These are phyloP conservation scores for Nepenthes alata DNA, from an alignment of 179 eudicot species.

Conservation along the genomic window DNA sequence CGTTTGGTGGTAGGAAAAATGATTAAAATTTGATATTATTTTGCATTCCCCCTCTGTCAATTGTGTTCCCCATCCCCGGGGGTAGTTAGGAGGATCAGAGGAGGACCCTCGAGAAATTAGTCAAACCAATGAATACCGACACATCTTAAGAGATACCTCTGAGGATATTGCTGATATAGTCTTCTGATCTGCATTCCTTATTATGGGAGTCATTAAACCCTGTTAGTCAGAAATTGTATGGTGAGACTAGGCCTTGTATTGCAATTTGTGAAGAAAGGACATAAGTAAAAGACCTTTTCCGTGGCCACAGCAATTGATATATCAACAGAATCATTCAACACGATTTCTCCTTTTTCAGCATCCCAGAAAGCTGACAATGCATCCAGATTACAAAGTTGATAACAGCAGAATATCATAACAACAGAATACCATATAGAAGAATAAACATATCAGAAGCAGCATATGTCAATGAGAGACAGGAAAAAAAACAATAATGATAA, in stretches of 20 bases:
- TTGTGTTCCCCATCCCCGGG: too few species aligned
- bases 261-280: conserved; percentile 3
- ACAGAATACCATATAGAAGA: too few species aligned
- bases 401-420: too few species aligned
- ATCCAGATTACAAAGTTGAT: background rate
- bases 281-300: conserved; percentile 50
- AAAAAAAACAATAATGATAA: too few species aligned
- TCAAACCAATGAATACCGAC: background rate
- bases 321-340: conserved; percentile 62
- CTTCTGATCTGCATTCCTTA: conserved; percentile 92
- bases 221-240: conserved; percentile 19
- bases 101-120: background rate
- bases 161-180: conserved; percentile 74
- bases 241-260: conserved; percentile 10
- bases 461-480: background rate
- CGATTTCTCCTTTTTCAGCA: conserved; percentile 47
- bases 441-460: background rate
- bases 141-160: conserved; percentile 41
- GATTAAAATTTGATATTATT: too few species aligned
- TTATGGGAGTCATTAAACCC: conserved; percentile 98
- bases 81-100: background rate
- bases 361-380: conserved; percentile 68
- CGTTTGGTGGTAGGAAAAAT: too few species aligned
- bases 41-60: too few species aligned
- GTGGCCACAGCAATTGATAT: conserved; percentile 98